phyloP scores from a whole-genome alignment of 148 eudicot genomes.

The Suaeda aralocaspica region DNA sequence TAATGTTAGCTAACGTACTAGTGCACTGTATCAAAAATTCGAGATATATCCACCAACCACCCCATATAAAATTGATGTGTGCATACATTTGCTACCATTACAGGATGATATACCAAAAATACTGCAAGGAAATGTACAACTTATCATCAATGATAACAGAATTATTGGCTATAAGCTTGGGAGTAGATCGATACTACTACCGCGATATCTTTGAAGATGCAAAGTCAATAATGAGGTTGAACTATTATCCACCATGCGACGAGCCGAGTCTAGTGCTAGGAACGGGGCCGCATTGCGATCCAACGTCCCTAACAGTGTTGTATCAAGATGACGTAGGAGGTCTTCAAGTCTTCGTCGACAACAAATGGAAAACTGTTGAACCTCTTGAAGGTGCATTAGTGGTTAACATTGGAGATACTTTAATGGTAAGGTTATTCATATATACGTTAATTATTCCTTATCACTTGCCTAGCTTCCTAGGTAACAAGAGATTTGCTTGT shows the following conservation, averaged over 20 bases:
- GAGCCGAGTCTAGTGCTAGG: slow-evolving; percentile 43
- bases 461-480: background rate
- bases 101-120: slow-evolving; percentile 33
- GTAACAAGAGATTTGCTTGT: background rate
- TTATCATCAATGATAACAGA: slow-evolving; percentile 29
- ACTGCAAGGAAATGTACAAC: slow-evolving; percentile 33
- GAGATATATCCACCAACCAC: too few relatives aligned
- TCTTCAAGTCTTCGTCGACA: slow-evolving; percentile 41
- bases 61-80: too few relatives aligned
- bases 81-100: too few relatives aligned
- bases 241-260: slow-evolving; percentile 51
- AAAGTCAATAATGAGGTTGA: slow-evolving; percentile 43
- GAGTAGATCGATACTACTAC: slow-evolving; percentile 27
- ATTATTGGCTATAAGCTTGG: slow-evolving; percentile 39
- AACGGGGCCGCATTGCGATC: slow-evolving; percentile 60
- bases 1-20: too few relatives aligned
- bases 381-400: slow-evolving; percentile 46
- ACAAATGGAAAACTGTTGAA: slow-evolving; percentile 39
- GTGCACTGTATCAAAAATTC: too few relatives aligned
- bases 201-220: slow-evolving; percentile 38
- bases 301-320: slow-evolving; percentile 46
- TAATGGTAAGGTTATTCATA: slow-evolving; percentile 30
- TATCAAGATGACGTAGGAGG: slow-evolving; percentile 56
- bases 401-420: slow-evolving; percentile 56
- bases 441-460: too few relatives aligned